Percentiles rank a stretch among this genome's conserved stretches.
These are phyloP conservation scores for Harringtonia aguacate DNA, from an alignment of 2,329 filamentous ascomycete species.

Conservation along the genomic window DNA sequence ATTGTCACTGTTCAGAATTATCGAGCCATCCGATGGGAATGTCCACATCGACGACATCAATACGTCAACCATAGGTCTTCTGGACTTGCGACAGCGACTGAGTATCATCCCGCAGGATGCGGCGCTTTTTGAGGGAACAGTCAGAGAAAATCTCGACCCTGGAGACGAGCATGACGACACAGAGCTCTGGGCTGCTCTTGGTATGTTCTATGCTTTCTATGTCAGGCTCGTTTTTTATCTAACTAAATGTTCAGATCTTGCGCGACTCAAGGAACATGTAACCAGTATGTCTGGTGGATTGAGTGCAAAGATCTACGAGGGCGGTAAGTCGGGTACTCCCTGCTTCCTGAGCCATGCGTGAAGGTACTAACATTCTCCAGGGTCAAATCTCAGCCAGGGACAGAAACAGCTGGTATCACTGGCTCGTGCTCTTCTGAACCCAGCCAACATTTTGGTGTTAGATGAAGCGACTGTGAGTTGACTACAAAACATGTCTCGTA, in stretches of 20 bases:
- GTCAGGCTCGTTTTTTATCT: too few species aligned
- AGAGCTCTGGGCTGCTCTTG: constrained; percentile 89
- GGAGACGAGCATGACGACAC: constrained; percentile 93
- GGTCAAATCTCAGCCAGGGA: constrained; percentile 89
- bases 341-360: background rate
- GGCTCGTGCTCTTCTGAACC: constrained; percentile 85
- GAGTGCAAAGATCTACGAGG: constrained; percentile 86
- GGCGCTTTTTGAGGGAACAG: constrained; percentile 62
- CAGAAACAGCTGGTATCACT: constrained; percentile 91
- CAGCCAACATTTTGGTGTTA: constrained; percentile 91
- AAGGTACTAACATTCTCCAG: constrained; percentile 35
- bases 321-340: constrained; percentile 50
- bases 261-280: constrained; percentile 84
- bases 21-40: constrained; percentile 72
- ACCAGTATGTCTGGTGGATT: constrained; percentile 77
- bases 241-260: constrained; percentile 80
- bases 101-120: constrained; percentile 98
- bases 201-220: too few species aligned
- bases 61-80: constrained; percentile 78
- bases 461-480: constrained; percentile 99
- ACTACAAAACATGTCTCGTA: too few species aligned
- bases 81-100: constrained; percentile 78
- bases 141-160: constrained; percentile 92
- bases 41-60: constrained; percentile 86
- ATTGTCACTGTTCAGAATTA: constrained; percentile 87